A percentile compares a stretch with the other conserved stretches of the same genome.
These are phyloP conservation scores for Calvatia gigantea DNA, from an alignment of 768 basidiomycete species.

Conservation along the genomic window DNA sequence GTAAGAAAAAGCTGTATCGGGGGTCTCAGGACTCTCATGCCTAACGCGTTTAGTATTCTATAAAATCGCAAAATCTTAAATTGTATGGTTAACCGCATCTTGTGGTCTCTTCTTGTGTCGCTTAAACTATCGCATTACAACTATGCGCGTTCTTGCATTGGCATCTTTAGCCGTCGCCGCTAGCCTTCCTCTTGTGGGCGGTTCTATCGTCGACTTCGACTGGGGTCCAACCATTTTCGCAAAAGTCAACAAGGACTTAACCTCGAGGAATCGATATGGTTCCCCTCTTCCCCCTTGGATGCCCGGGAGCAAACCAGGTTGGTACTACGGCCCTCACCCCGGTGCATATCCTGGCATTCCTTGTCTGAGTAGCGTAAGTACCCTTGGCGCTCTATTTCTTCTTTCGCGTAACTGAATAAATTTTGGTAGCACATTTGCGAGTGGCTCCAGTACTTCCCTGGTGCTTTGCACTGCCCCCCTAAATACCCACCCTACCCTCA, in stretches of 20 bases:
- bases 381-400: neutral
- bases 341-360: conserved; percentile 23
- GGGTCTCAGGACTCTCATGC: neutral
- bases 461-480: conserved; percentile 2
- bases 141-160: neutral
- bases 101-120: neutral
- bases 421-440: conserved; percentile 32
- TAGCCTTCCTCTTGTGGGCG: neutral
- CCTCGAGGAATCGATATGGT: conserved; percentile 23
- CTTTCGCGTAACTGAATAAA: neutral
- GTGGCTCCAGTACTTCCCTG: conserved; percentile 30
- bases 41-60: neutral
- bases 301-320: conserved; percentile 30
- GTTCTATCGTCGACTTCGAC: conserved; percentile 17
- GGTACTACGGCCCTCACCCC: conserved; percentile 37
- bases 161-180: neutral
- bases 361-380: conserved; percentile 30
- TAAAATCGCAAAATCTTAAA: neutral
- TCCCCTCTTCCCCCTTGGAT: conserved; percentile 37
- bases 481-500: conserved; percentile 33
- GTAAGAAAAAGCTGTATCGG: neutral
- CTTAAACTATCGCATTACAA: neutral
- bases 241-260: conserved; percentile 20
- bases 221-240: conserved; percentile 17
- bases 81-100: neutral